Evolutionary conservation across 306 rosid species (phyloP), one percentile per base, ranked within the genome.

Genomic region (Lotus japonicus): DNA sequence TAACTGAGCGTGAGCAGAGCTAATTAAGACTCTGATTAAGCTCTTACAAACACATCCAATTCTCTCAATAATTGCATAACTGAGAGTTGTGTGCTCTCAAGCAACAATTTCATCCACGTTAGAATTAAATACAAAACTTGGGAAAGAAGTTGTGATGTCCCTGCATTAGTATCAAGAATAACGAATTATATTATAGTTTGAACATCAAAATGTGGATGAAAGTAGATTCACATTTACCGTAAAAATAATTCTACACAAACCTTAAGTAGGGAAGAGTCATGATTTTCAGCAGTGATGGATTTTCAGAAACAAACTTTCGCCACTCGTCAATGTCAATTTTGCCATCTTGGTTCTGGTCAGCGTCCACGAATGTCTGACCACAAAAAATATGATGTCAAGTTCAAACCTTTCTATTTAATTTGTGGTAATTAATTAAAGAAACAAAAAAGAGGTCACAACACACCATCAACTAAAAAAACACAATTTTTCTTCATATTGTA

Each of bases 211-310:
- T 45, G 33, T 14, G 28, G 60, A 63, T 42, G 14, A 8, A 46
- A 57, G 31, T 42, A 51, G n/a, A 35, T 75, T 11, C 33, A 69
- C 15, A 49, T 76, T 12, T 4, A 42, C 11, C 43, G 66, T 10
- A 16, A 10, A 65, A 50, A 56, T n/a, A 19, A 43, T 7, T 7
- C 9, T 2, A 15, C 11, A 26, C 74, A 31, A 80, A 94, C 98
- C 97, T 84, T 39, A 94, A 78, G 66, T 94, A 94, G 64, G 98
- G 96, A 6, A 90, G 88, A 18, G 98, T 94, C 98, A 90, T 90
- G 75, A 94, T 88, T 75, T 85, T 90, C 53, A 94, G 81, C 50
- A 90, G 74, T 11, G 98, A 90, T 0, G 98, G 98, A 79, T 94
- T 94, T 81, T 84, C 84, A 1, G 79, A 46, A 69, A 94, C 98